Base-by-base conservation (phyloP, 257 asterid species). In the Petunia secreta region DNA sequence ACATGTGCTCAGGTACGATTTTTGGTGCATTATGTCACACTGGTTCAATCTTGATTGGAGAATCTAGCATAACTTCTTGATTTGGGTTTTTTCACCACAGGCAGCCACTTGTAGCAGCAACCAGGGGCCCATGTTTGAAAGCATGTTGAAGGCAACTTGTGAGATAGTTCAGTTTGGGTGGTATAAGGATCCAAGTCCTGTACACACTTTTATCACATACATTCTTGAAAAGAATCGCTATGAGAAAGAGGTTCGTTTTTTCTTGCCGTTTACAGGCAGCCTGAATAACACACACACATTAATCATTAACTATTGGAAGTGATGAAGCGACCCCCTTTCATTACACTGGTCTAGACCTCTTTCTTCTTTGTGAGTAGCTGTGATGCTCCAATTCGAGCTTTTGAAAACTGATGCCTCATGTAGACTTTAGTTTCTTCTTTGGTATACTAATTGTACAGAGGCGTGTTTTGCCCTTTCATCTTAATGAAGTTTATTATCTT, bases 151-250 rank as follows among this genome's bases (percentile, higher is more conserved):
- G 88, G 89, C 99, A 74, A 88, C 95, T 86, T 91, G 98, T 81
- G 97, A 91, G 86, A 89, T 96, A 60, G 88, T 94, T 86, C 95
- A 92, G 77, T 91, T 90, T 86, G 99, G 98, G 85, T 94, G 98
- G 99, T 76, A 81, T 54, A 93, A 87, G 88, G 98, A 96, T 75
- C 85, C 97, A 84, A 89, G 98, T 65, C 98, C 99, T 9, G 87
- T 96, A 82, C 98, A 94, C 83, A 92, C 99, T 34, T 96, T 96
- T 87, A 96, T 96, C 62, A 85, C 96, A 98, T 77, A 89, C 25
- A 25, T 94, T 79, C 92, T 98, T 57, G 99, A 94, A 81, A 90
- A 94, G 82, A 91, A 91, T 85, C 95, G 93, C 85, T 89, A 88
- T 58, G 98, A 88, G 77, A 97, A 94, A 83, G 98, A 89, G 95